Base-by-base conservation (phyloP, 768 basidiomycete genomes). In the Peribolospora kevripleyi region DNA sequence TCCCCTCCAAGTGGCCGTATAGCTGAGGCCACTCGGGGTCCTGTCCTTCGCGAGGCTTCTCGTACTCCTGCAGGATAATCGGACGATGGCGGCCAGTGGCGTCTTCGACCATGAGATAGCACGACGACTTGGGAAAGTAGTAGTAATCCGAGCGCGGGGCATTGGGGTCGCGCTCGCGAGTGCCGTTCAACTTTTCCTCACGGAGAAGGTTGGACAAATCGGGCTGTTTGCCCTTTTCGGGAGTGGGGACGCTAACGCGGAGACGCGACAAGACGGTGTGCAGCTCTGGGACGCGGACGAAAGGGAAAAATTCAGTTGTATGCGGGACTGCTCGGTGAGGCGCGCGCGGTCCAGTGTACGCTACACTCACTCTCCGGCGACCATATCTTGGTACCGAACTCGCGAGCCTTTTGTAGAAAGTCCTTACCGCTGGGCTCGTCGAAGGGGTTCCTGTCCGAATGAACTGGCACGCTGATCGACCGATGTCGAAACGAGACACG, bases 41-140 rank as follows among this genome's bases (percentile, higher is more conserved):
- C 25, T 68, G 63, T 51, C 73, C 71, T 52, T 71, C 69, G 13
- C 58, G 43, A 67, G 75, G 61, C 75, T 78, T 55, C 69, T 75
- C 56, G 67, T 91, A 95, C 65, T 97, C 87, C 56, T 84, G 78
- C 13, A 76, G 75, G 53, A 82, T 78, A 59, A 97, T 75, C 2
- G 93, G 84, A 10, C 86, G 80, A 46, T 88, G 71, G 61, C 86
- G 80, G 54, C 80, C 77, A 4, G 74, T 76, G 55, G 86, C 74
- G 63, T 97, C 91, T 66, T 97, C 90, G n/a, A 95, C 76, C 48
- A 97, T 74, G 48, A 95, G 74, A 65, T 86, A 95, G 64, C 75
- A 79, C 52, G 74, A 76, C 46, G 73, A 73, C 46, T 78, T 76
- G 13, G 75, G 68, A 67, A 97, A 97, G 66, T 97, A 98, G 55